A percentile compares a stretch with the other conserved stretches of the same genome.
These are phyloP conservation scores for Aegle marmelos DNA, from an alignment of 345 rosid genomes.

Conservation along the genomic window DNA sequence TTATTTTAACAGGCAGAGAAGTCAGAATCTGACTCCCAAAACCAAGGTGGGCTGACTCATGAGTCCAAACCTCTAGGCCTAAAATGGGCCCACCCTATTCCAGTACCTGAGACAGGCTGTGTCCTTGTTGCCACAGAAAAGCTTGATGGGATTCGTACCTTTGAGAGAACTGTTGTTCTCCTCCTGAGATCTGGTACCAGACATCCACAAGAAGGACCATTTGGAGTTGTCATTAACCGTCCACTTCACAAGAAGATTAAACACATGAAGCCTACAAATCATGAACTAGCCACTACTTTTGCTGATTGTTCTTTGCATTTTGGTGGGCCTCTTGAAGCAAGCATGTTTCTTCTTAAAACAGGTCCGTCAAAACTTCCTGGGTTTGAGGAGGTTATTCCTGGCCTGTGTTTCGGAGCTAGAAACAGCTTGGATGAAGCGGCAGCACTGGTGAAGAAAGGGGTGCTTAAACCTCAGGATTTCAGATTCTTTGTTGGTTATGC, in stretches of 20 bases:
- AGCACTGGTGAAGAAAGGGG: slow-evolving; percentile 70
- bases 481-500: slow-evolving; percentile 90
- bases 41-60: slow-evolving; percentile 33
- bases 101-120: slow-evolving; percentile 85
- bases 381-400: slow-evolving; percentile 78
- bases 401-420: slow-evolving; percentile 75
- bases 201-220: slow-evolving; percentile 88
- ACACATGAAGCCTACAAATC: slow-evolving; percentile 71
- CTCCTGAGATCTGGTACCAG: slow-evolving; percentile 82
- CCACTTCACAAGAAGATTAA: slow-evolving; percentile 78
- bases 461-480: slow-evolving; percentile 71
- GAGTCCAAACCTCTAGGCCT: slow-evolving; percentile 51
- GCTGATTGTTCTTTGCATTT: slow-evolving; percentile 77
- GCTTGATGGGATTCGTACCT: slow-evolving; percentile 78
- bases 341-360: slow-evolving; percentile 68
- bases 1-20: slow-evolving; percentile 47
- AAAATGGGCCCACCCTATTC: slow-evolving; percentile 96
- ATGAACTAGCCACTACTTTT: slow-evolving; percentile 74
- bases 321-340: slow-evolving; percentile 90
- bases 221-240: slow-evolving; percentile 84
- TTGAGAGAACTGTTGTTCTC: slow-evolving; percentile 87
- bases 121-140: slow-evolving; percentile 95
- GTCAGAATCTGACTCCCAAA: slow-evolving; percentile 49
- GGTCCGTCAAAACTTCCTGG: slow-evolving; percentile 55
- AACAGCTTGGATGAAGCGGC: slow-evolving; percentile 84